Percentiles rank a stretch among this genome's conserved stretches.
Conservation (phyloP, 106 monocot genomes). For the Dioscorea alata region DNA sequence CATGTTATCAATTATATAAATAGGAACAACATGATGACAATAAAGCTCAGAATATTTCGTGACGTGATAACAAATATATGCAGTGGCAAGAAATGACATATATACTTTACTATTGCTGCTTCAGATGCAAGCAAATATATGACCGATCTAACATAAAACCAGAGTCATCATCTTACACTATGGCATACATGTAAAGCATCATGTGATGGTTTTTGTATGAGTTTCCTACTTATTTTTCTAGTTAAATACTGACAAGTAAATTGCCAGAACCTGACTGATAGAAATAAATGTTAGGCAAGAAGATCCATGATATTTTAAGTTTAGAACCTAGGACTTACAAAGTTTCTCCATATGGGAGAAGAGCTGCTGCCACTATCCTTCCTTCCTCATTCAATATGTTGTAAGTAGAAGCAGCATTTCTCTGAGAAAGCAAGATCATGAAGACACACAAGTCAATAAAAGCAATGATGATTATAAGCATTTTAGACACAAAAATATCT, state of each 20-base stretch:
- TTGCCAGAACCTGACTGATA: not conserved
- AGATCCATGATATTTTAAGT: conserved; percentile 2
- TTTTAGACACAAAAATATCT: not conserved
- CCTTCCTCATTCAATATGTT: conserved; percentile 69
- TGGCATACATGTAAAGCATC: not conserved
- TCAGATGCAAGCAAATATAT: no score
- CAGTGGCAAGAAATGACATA: no score
- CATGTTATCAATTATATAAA: no score
- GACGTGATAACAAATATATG: no score
- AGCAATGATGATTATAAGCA: not conserved
- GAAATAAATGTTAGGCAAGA: not conserved
- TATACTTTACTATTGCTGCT: no score
- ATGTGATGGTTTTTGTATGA: not conserved
- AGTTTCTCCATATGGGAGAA: conserved; percentile 51
- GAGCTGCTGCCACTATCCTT: conserved; percentile 65
- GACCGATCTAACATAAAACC: no score
- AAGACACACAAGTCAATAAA: not conserved
- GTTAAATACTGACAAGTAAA: not conserved
- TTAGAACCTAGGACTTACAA: conserved; percentile 14
- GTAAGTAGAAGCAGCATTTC: conserved; percentile 74
- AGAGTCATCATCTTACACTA: no score
- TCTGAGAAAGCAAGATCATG: conserved; percentile 23
- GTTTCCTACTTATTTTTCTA: not conserved
- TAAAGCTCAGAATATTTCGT: no score
- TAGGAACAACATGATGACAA: no score